Evolutionary conservation across 2,329 filamentous ascomycete species (phyloP), one percentile per base, ranked within the genome.

Genomic region (Xylaria sp.): DNA sequence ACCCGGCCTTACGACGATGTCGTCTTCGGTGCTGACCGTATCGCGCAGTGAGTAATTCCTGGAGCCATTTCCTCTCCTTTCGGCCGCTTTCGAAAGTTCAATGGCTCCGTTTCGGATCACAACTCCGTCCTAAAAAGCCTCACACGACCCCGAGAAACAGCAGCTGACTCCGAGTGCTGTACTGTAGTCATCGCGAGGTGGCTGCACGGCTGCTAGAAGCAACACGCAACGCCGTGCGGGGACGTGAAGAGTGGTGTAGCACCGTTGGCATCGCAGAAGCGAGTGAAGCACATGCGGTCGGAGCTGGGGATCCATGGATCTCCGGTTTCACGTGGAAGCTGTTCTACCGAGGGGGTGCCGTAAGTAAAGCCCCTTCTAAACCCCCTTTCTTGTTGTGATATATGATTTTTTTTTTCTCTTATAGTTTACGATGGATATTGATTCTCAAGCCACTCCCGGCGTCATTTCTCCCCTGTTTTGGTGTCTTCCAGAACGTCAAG

Each of bases 281-380:
- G 10, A 74, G 72, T 54, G 64, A 62, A 43, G 58, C 40, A 6
- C 73, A 74, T 48, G 73, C 70, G 15, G 54, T 74, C 33, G 73
- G 72, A 4, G 65, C 69, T 7, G 46, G 59, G n/a, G 55, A 64
- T 5, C 71, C 72, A 6, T 75, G 73, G 73, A 72, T 75, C 51
- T 68, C 64, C 6, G 71, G 69, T 11, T 74, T 74, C 57, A 61
- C 63, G 13, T 71, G 68, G 68, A 66, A 66, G 47, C 51, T 72
- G 13, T 70, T 70, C 44, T 56, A 59, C 31, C 53, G 51, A 8
- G 70, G 71, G 3, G 59, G 65, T 31, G 70, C 70, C 25, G n/a
- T n/a, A n/a, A n/a, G n/a, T n/a, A n/a, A n/a, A n/a, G n/a, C n/a
- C n/a, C n/a, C n/a, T n/a, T n/a, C n/a, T n/a, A n/a, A n/a, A n/a